phyloP scores from a whole-genome alignment of 208 protist genomes.

The Balamuthia mandrillaris region DNA sequence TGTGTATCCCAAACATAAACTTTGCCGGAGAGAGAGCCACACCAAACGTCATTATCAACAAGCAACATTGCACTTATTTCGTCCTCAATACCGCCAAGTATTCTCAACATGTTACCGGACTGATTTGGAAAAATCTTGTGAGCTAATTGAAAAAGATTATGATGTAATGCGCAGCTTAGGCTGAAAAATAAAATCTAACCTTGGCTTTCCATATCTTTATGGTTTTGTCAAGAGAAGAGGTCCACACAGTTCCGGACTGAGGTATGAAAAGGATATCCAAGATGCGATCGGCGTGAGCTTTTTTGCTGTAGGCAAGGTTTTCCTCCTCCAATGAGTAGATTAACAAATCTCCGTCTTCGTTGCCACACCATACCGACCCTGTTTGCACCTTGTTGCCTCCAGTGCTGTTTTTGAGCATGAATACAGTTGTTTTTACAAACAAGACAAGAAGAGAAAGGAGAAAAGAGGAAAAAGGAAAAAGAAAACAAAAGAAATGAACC shows the following conservation, averaged over 20 bases:
- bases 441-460: too few relatives aligned
- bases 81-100: neutral
- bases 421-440: too few relatives aligned
- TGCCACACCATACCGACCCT: too few relatives aligned
- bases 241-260: neutral
- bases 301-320: too few relatives aligned
- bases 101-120: neutral
- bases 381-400: too few relatives aligned
- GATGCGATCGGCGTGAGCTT: too few relatives aligned
- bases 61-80: neutral
- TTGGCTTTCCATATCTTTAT: constrained; percentile 23
- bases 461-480: too few relatives aligned
- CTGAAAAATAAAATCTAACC: neutral
- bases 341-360: too few relatives aligned
- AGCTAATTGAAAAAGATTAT: neutral
- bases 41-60: neutral
- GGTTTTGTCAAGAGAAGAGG: neutral
- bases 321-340: too few relatives aligned
- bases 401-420: too few relatives aligned
- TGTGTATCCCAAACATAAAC: constrained; percentile 6
- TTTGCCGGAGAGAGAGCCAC: neutral
- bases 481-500: too few relatives aligned
- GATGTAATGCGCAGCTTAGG: neutral
- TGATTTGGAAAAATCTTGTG: neutral
- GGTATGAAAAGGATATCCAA: too few relatives aligned